Conservation (phyloP, 2,329 filamentous ascomycete species). For the Beauveria australis region DNA sequence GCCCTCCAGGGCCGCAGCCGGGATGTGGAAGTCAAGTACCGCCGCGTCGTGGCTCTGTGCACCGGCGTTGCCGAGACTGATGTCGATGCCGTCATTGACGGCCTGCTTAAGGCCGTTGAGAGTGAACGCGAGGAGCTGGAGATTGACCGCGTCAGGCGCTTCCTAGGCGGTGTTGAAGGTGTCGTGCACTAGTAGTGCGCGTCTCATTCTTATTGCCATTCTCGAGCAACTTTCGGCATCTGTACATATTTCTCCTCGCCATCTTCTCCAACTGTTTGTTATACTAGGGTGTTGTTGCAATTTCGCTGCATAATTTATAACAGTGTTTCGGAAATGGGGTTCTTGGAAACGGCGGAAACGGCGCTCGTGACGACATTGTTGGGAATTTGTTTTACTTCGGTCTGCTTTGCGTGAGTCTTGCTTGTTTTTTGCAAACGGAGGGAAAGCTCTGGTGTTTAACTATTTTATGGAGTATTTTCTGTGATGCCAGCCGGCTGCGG, state of each 20-base stretch:
- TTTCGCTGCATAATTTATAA: neutral
- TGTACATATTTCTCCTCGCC: neutral
- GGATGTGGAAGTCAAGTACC: conserved; percentile 80
- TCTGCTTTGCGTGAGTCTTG: neutral
- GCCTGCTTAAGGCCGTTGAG: conserved; percentile 78
- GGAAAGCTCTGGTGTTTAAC: neutral
- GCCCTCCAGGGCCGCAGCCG: conserved; percentile 70
- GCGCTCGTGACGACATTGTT: neutral
- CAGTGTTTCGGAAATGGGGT: neutral
- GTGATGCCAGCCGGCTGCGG: neutral
- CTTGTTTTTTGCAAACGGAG: neutral
- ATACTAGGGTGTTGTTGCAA: neutral
- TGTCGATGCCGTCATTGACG: conserved; percentile 73
- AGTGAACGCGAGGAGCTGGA: conserved; percentile 74
- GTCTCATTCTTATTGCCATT: neutral
- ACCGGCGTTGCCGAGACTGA: conserved; percentile 69
- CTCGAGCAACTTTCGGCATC: neutral
- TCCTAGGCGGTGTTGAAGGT: conserved; percentile 70
- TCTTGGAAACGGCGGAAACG: neutral
- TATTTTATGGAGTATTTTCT: neutral
- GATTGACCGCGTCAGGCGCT: conserved; percentile 67
- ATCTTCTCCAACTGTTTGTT: neutral
- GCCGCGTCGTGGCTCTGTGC: conserved; percentile 79
- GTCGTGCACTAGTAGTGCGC: conserved; percentile 33
- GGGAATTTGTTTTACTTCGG: neutral